These are phyloP conservation scores for Lichtheimia hyalospora DNA, from an alignment of 371 early-diverging fungal genomes.

Conservation along the genomic window DNA sequence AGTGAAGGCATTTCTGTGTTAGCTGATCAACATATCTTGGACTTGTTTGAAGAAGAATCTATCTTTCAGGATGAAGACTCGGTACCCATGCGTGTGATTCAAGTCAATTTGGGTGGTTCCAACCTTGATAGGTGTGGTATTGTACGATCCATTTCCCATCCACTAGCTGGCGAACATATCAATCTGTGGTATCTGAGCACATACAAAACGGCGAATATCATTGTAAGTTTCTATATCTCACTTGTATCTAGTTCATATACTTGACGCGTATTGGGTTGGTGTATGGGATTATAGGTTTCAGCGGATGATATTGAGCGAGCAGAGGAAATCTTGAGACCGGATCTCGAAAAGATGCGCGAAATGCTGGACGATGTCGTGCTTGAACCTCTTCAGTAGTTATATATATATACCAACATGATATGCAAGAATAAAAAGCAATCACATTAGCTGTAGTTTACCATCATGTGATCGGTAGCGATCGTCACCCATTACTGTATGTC, in stretches of 20 bases:
- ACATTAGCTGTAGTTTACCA: too few species aligned
- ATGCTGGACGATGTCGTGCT: constrained; percentile 34
- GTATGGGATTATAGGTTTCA: constrained; percentile 20
- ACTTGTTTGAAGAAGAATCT: constrained; percentile 59
- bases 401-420: too few species aligned
- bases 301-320: constrained; percentile 42
- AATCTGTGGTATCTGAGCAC: constrained; percentile 74
- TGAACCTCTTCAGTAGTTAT: constrained; percentile 25
- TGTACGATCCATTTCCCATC: constrained; percentile 74
- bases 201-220: constrained; percentile 69
- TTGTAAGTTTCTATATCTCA: constrained; percentile 43
- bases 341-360: constrained; percentile 32
- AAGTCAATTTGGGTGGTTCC: constrained; percentile 68
- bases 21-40: constrained; percentile 60
- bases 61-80: constrained; percentile 60
- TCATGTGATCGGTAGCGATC: too few species aligned
- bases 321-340: constrained; percentile 29
- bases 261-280: not conserved
- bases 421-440: too few species aligned
- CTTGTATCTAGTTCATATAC: not conserved
- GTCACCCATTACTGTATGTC: too few species aligned
- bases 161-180: constrained; percentile 60
- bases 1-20: constrained; percentile 73
- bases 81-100: constrained; percentile 64
- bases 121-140: constrained; percentile 71